phyloP scores from a whole-genome alignment of 2,329 filamentous ascomycete genomes.

The Penicillium griseofulvum region DNA sequence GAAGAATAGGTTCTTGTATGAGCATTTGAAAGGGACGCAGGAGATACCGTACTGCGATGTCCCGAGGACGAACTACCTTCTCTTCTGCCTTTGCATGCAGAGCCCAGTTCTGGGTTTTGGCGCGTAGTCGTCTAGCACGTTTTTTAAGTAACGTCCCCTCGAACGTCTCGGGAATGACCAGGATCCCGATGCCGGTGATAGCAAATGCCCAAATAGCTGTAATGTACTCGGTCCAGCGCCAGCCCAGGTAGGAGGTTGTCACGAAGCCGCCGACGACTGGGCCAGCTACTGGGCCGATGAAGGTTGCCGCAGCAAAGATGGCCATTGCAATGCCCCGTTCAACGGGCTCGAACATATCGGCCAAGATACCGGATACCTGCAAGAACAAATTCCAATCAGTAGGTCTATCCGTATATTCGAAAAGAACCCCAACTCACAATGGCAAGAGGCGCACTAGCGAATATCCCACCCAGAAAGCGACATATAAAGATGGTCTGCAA shows the following conservation, averaged over 20 bases:
- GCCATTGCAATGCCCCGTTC: slow-evolving; percentile 48
- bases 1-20: slow-evolving; percentile 44
- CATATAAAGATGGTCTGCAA: slow-evolving; percentile 54
- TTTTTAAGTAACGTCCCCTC: slow-evolving; percentile 41
- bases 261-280: slow-evolving; percentile 54
- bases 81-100: slow-evolving; percentile 36
- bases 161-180: slow-evolving; percentile 54
- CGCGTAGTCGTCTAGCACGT: slow-evolving; percentile 45
- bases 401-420: too few relatives aligned
- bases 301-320: slow-evolving; percentile 47
- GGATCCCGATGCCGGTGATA: slow-evolving; percentile 44
- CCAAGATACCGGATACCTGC: slow-evolving; percentile 38
- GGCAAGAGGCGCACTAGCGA: slow-evolving; percentile 51
- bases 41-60: slow-evolving; percentile 11
- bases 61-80: slow-evolving; percentile 6
- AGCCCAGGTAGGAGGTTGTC: slow-evolving; percentile 50
- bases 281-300: slow-evolving; percentile 50
- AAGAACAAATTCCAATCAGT: neutral
- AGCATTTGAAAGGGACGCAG: slow-evolving; percentile 24
- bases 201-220: slow-evolving; percentile 50
- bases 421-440: slow-evolving; percentile 40
- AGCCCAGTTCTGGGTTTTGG: slow-evolving; percentile 47
- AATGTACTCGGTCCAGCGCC: slow-evolving; percentile 59
- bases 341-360: slow-evolving; percentile 50
- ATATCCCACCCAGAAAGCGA: slow-evolving; percentile 55